Conservation (phyloP, 345 rosid species). For the Lepidium sativum region DNA sequence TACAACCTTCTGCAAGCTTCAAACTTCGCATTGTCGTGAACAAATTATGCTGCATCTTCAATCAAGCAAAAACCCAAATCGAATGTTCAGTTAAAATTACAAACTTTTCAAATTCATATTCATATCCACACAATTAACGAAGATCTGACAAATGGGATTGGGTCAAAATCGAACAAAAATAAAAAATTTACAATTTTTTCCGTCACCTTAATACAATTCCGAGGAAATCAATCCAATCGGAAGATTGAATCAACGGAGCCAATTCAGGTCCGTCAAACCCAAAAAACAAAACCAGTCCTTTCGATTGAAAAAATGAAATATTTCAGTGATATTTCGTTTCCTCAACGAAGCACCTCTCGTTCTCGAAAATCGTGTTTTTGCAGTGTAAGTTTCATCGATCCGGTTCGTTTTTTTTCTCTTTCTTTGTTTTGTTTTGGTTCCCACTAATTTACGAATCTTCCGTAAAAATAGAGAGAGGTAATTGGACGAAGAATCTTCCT, state of each 20-base stretch:
- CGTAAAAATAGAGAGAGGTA: slow-evolving; percentile 20
- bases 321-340: not conserved
- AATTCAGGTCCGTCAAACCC: slow-evolving; percentile 1
- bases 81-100: not conserved
- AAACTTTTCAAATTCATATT: slow-evolving; percentile 3
- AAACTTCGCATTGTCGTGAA: slow-evolving; percentile 84
- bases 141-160: slow-evolving; percentile 14
- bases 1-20: slow-evolving; percentile 75
- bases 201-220: slow-evolving; percentile 4
- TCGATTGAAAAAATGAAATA: not conserved
- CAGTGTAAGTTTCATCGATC: slow-evolving; percentile 20
- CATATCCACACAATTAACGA: not conserved
- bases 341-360: slow-evolving; percentile 11
- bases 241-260: slow-evolving; percentile 5
- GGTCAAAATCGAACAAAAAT: not conserved
- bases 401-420: not conserved
- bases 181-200: not conserved
- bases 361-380: slow-evolving; percentile 20
- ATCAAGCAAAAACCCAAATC: not conserved
- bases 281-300: not conserved
- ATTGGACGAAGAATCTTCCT: slow-evolving; percentile 23
- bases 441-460: slow-evolving; percentile 15
- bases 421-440: not conserved
- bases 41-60: slow-evolving; percentile 72
- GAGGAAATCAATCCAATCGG: not conserved